Base-by-base conservation (phyloP, 1,284 basidiomycete genomes). In the Erythrobasidium hasegawianum region DNA sequence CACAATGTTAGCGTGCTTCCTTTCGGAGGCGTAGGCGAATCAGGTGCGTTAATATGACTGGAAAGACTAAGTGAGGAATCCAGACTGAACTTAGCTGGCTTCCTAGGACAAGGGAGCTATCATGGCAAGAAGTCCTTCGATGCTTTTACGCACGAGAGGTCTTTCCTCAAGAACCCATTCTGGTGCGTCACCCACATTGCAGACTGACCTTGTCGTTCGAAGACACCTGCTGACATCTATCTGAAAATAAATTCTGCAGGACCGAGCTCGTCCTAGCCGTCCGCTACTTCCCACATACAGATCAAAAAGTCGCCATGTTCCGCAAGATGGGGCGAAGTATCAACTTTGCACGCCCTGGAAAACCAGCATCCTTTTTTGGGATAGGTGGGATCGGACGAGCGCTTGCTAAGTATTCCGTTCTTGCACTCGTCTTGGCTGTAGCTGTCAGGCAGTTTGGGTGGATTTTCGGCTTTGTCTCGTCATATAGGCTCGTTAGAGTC, bases 21-120 rank as follows among this genome's bases (percentile, higher is more conserved):
- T 4, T 81, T 83, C 67, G 79, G 81, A 27, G 82, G 82, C 8
- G 75, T 80, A 22, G 81, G 82, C 38, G 79, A 79, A 61, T 81
- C 80, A 9, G 33, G 33, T 33, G 11, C 11, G 33, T 33, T 4
- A 33, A 33, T 11, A 33, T 11, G 4, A 11, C 4, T 33, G 4
- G 33, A 33, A 33, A 5, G 33, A 11, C 4, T 33, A 33, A 4
- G 33, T 4, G 11, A 5, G 11, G 5, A 11, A 33, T 33, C 33
- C 33, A 4, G 33, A 11, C 33, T 33, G 33, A 33, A 33, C 33
- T 33, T 11, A 11, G 11, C 33, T 33, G 33, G n/a, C n/a, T 33
- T 11, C 33, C 5, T 11, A 33, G 82, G 77, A 18, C 74, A 83
- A 69, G 82, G 83, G 4, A 68, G 69, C 33, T 81, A 82, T 73